Percentiles rank a stretch among this genome's conserved stretches.
These are phyloP conservation scores for Fusarium neocosmosporiellum DNA, from an alignment of 2,329 filamentous ascomycete species.

Conservation along the genomic window DNA sequence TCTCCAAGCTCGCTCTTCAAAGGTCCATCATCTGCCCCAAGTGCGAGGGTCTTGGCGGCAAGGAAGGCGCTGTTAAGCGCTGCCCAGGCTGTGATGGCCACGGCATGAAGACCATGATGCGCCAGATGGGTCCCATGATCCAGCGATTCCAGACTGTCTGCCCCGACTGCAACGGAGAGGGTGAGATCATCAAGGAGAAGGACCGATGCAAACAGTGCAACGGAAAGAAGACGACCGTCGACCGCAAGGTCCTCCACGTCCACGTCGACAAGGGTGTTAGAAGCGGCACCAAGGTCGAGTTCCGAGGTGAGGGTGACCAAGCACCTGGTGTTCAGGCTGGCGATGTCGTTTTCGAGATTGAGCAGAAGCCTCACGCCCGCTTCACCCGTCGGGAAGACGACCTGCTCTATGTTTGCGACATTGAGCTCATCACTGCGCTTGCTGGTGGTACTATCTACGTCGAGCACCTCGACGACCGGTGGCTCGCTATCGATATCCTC, in stretches of 20 bases:
- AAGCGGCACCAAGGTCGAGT: constrained; percentile 95
- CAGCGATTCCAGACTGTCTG: constrained; percentile 99
- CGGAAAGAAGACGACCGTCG: constrained; percentile 97
- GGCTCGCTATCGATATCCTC: constrained; percentile 92
- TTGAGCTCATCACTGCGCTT: constrained; percentile 94
- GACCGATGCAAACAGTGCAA: constrained; percentile 97
- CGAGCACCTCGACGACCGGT: constrained; percentile 97
- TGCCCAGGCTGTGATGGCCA: constrained; percentile 91
- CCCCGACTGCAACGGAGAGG: constrained; percentile 97
- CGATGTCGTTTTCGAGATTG: constrained; percentile 98
- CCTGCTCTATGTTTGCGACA: constrained; percentile 92
- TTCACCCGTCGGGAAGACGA: constrained; percentile 98
- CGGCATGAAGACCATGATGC: constrained; percentile 99
- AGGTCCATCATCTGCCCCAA: constrained; percentile 97
- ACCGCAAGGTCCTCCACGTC: constrained; percentile 97
- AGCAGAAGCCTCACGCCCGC: constrained; percentile 96
- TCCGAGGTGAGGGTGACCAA: constrained; percentile 96
- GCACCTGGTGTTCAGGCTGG: constrained; percentile 92
- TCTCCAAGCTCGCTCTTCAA: constrained; percentile 96
- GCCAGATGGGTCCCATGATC: constrained; percentile 99
- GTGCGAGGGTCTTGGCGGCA: constrained; percentile 93
- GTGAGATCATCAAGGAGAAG: constrained; percentile 95
- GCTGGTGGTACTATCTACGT: constrained; percentile 91
- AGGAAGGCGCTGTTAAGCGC: constrained; percentile 96
- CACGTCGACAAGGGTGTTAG: constrained; percentile 96